Conservation (phyloP, 352 stramenopile genomes). For the Phytophthora cactorum region DNA sequence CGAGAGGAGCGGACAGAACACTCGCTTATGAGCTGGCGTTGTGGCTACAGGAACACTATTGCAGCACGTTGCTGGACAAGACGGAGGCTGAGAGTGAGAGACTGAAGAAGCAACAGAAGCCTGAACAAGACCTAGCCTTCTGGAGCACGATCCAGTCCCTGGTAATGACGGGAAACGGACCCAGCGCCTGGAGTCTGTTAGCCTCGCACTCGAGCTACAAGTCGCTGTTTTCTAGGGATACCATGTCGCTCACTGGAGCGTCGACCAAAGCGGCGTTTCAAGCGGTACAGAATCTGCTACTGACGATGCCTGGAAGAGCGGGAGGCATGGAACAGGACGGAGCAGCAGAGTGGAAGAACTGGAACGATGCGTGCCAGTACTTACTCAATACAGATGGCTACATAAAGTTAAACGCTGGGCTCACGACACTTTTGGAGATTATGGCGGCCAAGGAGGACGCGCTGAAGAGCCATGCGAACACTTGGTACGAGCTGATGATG, state of each 20-base stretch:
- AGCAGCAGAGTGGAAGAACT: slow-evolving; percentile 55
- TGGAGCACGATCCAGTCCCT: slow-evolving; percentile 72
- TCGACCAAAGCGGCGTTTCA: slow-evolving; percentile 63
- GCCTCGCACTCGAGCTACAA: slow-evolving; percentile 64
- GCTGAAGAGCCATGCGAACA: slow-evolving; percentile 45
- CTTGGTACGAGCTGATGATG: slow-evolving; percentile 87
- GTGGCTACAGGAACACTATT: slow-evolving; percentile 86
- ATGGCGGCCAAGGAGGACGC: slow-evolving; percentile 58
- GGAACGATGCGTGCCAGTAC: slow-evolving; percentile 69
- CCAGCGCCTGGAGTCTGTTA: slow-evolving; percentile 67
- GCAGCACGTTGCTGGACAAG: slow-evolving; percentile 56
- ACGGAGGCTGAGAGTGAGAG: slow-evolving; percentile 50
- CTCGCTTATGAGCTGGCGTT: slow-evolving; percentile 73
- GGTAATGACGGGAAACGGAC: slow-evolving; percentile 55
- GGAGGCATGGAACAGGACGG: slow-evolving; percentile 17
- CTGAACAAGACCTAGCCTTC: slow-evolving; percentile 58
- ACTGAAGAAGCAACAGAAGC: slow-evolving; percentile 41
- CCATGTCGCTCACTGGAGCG: slow-evolving; percentile 44
- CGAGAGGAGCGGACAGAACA: slow-evolving; percentile 53
- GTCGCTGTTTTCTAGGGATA: slow-evolving; percentile 50
- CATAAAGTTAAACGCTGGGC: slow-evolving; percentile 49
- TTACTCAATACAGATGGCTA: slow-evolving; percentile 62
- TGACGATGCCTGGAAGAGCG: slow-evolving; percentile 65
- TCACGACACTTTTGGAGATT: slow-evolving; percentile 64
- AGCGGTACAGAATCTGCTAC: slow-evolving; percentile 62